Base-by-base conservation (phyloP, 148 eudicot genomes). In the Chenopodium album region DNA sequence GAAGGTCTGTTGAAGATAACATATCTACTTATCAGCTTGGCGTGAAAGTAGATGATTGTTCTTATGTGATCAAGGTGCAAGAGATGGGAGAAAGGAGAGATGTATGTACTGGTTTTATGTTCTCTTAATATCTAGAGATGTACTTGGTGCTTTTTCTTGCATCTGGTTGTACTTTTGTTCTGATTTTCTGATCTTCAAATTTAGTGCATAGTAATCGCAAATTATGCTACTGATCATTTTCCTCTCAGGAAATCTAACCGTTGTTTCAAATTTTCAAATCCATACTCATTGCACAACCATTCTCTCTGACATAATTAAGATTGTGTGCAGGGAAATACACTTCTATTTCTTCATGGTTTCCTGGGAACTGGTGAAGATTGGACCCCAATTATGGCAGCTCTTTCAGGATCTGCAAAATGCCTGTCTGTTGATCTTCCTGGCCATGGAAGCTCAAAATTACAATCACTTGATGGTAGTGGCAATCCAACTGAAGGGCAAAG, bases 381-480 rank as follows among this genome's bases (percentile, higher is more conserved):
- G 98, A 75, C 86, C 54, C 92, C 99, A 54, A 86, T 89, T 80
- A 94, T 94, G 99, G 92, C 92, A 79, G 87, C 94, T 64, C 74
- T 97, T 70, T 97, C 99, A 46, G 82, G 86, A 79, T 87, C 90
- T 76, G 86, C 91, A 48, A 92, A 93, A 86, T 97, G 97, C 88
- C 88, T 97, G 71, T 87, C 99, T 29, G 59, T 92, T 82, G 97
- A 97, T 81, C 99, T 97, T 87, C 99, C 98, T 78, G 98, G 98
- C 48, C 99, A 97, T 84, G 98, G 99, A 71, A 79, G 82, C 75
- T 92, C 98, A 75, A 90, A 78, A 82, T 76, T 89, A 76, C 87
- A 84, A 81, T 66, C 85, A 79, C 73, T 73, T 54, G 87, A 79
- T 48, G 87, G 78, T 22, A 48, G 23, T 76, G 67, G 60, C 64